These are phyloP conservation scores for Eucommia ulmoides DNA, from an alignment of 257 asterid genomes.

Conservation along the genomic window DNA sequence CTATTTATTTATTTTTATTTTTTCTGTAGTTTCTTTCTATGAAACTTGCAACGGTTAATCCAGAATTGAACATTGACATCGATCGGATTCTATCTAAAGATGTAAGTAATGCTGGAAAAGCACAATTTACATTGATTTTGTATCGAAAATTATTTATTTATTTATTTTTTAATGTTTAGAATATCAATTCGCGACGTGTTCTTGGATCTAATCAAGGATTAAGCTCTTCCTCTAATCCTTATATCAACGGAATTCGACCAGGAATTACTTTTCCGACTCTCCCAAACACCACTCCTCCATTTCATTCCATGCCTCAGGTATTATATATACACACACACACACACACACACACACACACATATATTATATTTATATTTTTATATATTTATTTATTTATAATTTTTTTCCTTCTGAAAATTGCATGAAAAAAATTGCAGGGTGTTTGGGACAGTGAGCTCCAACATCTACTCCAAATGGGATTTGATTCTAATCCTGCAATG, in stretches of 20 bases:
- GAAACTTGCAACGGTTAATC: conserved; percentile 85
- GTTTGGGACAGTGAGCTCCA: conserved; percentile 62
- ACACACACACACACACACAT: too few species aligned
- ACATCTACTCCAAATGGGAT: conserved; percentile 56
- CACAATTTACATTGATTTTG: too few species aligned
- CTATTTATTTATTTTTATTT: conserved; percentile 4
- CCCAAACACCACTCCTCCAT: conserved; percentile 27
- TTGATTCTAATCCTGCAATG: conserved; percentile 38
- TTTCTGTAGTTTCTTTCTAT: conserved; percentile 65
- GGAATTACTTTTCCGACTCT: conserved; percentile 36
- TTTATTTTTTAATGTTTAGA: conserved; percentile 24
- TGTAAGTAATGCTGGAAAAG: too few species aligned
- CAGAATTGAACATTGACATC: conserved; percentile 53
- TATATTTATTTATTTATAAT: too few species aligned
- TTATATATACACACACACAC: too few species aligned
- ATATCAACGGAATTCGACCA: conserved; percentile 38
- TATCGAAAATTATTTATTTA: conserved; percentile 2
- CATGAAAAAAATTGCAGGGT: too few species aligned
- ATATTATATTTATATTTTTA: too few species aligned
- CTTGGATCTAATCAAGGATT: conserved; percentile 37
- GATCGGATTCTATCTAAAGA: conserved; percentile 62
- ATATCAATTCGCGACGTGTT: conserved; percentile 42
- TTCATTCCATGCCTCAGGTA: conserved; percentile 63
- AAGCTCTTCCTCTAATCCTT: conserved; percentile 36
- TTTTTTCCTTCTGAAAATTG: neutral